Base-by-base conservation (phyloP, 306 rosid species). In the Vigna radiata region DNA sequence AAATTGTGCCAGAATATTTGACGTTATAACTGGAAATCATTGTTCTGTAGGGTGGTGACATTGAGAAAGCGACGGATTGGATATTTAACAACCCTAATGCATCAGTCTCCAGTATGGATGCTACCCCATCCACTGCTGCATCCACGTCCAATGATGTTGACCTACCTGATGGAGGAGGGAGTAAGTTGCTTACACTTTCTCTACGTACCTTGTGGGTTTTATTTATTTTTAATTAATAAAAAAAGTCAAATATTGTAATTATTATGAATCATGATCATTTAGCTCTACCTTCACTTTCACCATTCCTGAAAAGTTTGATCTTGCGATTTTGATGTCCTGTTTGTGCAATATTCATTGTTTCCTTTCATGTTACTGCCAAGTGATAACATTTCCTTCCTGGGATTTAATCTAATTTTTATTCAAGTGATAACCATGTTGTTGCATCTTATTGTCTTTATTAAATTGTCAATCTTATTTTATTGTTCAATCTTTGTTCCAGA, bases 21-120 rank as follows among this genome's bases (percentile, higher is more conserved):
- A 62, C 54, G 44, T 37, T 8, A 47, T 74, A 21, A 75, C 21
- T 70, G 43, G 59, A 77, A 70, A 67, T 21, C 4, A 8, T 73
- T 73, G 74, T 46, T 53, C 58, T 85, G 70, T 65, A 96, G 99
- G 94, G 90, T 48, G 94, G 91, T 78, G 96, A 96, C 85, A 89
- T 96, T 76, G 99, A 91, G 88, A 96, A 89, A 86, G 99, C 99
- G 17, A 92, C 99, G 5, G 99, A 96, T 84, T 96, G 97, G 99
- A 96, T 96, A 77, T 92, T 96, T 80, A 90, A 54, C 91, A 91
- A 89, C 86, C 98, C 96, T 6, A 88, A 87, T 61, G 93, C 89
- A 64, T 91, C 93, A 43, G 85, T 62, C 55, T 79, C 96, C 62
- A 78, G 83, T 75, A 85, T 85, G 88, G 94, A 92, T 66, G 90